phyloP scores from a whole-genome alignment of 2,329 filamentous ascomycete species.

The Epichloe aotearoae region DNA sequence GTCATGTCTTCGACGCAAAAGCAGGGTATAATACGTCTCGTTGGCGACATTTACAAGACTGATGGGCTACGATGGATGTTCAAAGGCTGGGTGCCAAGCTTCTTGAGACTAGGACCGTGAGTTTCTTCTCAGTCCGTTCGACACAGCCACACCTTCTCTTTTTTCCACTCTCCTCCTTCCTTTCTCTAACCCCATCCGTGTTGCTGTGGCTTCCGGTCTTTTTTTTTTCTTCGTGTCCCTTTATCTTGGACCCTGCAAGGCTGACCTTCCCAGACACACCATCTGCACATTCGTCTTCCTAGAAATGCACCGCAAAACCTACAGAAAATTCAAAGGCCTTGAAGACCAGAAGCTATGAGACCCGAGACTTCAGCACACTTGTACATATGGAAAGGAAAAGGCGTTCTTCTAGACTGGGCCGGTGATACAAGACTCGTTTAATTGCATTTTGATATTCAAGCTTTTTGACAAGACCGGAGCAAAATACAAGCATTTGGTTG shows the following conservation, averaged over 20 bases:
- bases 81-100: constrained; percentile 77
- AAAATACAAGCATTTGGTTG: neutral
- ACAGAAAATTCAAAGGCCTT: constrained; percentile 39
- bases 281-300: constrained; percentile 78
- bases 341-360: constrained; percentile 15
- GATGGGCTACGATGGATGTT: constrained; percentile 78
- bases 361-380: neutral
- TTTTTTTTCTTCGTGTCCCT: neutral
- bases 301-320: constrained; percentile 74
- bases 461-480: neutral
- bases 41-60: constrained; percentile 52
- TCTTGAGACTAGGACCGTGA: constrained; percentile 50
- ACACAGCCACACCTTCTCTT: neutral
- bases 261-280: constrained; percentile 45
- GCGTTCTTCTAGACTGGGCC: neutral
- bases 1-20: constrained; percentile 57
- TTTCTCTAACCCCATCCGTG: neutral
- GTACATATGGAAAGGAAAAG: neutral
- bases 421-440: neutral
- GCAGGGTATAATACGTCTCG: constrained; percentile 40
- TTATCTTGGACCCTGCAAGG: too few species aligned
- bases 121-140: constrained; percentile 15
- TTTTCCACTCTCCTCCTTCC: neutral
- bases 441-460: neutral
- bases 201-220: neutral